Evolutionary conservation across 2,329 filamentous ascomycete species (phyloP), one percentile per base, ranked within the genome.

Genomic region (Colletotrichum tropicale): DNA sequence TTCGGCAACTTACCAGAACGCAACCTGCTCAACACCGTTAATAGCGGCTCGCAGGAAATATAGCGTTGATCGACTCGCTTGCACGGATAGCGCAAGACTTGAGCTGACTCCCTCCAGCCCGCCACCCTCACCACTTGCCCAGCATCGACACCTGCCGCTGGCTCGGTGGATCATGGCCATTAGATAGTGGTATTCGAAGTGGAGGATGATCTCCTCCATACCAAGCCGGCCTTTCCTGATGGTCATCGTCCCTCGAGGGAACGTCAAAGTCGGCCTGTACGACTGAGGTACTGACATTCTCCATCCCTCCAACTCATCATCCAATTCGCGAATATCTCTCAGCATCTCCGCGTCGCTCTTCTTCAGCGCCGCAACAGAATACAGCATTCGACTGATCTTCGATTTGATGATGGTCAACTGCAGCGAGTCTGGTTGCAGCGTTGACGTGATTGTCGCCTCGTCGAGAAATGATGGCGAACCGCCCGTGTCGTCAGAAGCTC

Each of bases 231-330:
- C 60, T 8, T 71, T 78, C 16, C 80, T 77, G 4, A 80, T 72
- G 2, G 70, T 79, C 10, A 80, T 72, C 48, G 43, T 32, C 6
- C 83, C 80, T 9, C 84, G 78, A 1, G 83, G 83, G 18, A 88
- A 85, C 0, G 88, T 87, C 10, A 92, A 80, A 0, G 84, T 85
- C 0, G 90, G 90, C 3, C 89, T 84, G 71, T 84, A 87, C 8
- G 83, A 77, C 1, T 79, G 78, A 0, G 88, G 87, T 0, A 92
- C 79, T 0, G 89, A 89, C 2, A 86, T 77, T 1, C 91, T 85
- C 90, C 90, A 92, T 15, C 80, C 80, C 62, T 92, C 90, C 1
- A 92, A 82, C 34, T 91, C 88, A 26, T 90, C 88, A 73, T 92
- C 90, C 0, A 92, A 82, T 79, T 91, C 87, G 8, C 90, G 87